Evolutionary conservation across 805 yeast species (phyloP).

Genomic region (Wickerhamomyces subpelliculosus): DNA sequence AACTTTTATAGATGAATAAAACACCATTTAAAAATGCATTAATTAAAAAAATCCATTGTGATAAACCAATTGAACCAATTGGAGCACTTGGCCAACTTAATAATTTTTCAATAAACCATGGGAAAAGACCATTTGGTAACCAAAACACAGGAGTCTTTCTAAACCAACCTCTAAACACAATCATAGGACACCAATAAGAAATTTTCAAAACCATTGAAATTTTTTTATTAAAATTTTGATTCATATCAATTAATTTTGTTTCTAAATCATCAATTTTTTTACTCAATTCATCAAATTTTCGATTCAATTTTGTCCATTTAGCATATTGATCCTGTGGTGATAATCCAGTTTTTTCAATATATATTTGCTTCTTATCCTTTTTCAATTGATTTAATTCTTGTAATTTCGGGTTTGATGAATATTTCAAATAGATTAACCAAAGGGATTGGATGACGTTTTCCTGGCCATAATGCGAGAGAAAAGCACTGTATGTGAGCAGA

Average conservation of each 20-base stretch:
- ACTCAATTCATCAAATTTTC: conserved; percentile 54
- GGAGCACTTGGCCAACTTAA: conserved; percentile 62
- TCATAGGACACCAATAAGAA: conserved; percentile 29
- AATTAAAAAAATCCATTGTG: conserved; percentile 45
- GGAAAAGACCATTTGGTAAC: conserved; percentile 52
- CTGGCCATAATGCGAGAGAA: background rate
- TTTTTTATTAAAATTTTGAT: background rate
- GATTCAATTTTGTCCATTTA: conserved; percentile 87
- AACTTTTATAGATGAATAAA: conserved; percentile 13
- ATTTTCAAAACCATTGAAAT: conserved; percentile 22
- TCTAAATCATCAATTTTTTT: conserved; percentile 42
- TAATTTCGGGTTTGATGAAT: conserved; percentile 29
- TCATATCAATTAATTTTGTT: too few relatives aligned
- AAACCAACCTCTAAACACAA: conserved; percentile 44
- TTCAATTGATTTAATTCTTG: conserved; percentile 26
- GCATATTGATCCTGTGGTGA: conserved; percentile 94
- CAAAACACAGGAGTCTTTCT: conserved; percentile 49
- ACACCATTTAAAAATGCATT: conserved; percentile 18
- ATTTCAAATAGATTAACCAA: conserved; percentile 32
- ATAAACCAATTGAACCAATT: conserved; percentile 53
- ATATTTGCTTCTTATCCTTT: conserved; percentile 38
- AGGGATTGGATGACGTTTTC: conserved; percentile 22
- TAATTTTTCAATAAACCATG: conserved; percentile 44
- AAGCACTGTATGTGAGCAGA: background rate
- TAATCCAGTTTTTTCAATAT: conserved; percentile 49